phyloP scores from a whole-genome alignment of 208 protist species.

The Leishmania amazonensis region DNA sequence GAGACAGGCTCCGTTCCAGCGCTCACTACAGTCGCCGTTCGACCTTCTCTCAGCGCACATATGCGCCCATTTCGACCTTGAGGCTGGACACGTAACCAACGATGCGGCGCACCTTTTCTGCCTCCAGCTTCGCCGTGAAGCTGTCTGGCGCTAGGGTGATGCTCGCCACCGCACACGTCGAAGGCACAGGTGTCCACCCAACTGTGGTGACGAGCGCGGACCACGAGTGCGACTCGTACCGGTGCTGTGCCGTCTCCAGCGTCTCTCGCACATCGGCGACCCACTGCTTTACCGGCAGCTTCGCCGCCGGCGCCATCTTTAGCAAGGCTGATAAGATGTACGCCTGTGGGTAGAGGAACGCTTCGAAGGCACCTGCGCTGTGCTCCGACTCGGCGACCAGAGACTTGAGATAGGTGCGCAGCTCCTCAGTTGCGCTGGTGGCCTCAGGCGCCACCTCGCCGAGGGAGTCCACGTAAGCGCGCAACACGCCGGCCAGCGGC shows the following conservation, averaged over 20 bases:
- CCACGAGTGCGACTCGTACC: constrained; percentile 38
- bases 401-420: constrained; percentile 28
- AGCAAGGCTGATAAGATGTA: constrained; percentile 65
- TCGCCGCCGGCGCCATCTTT: constrained; percentile 37
- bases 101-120: constrained; percentile 29
- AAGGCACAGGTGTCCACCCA: constrained; percentile 1
- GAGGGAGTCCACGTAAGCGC: constrained; percentile 36
- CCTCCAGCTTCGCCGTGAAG: constrained; percentile 27
- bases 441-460: constrained; percentile 24
- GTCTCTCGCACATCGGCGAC: constrained; percentile 35
- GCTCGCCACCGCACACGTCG: constrained; percentile 7
- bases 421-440: constrained; percentile 22
- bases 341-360: constrained; percentile 70
- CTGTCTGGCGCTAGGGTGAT: constrained; percentile 21
- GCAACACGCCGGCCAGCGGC: constrained; percentile 38
- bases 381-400: constrained; percentile 25
- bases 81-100: constrained; percentile 23
- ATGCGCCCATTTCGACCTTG: constrained; percentile 16
- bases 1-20: not conserved
- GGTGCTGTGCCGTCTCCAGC: constrained; percentile 36
- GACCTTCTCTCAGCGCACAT: constrained; percentile 1
- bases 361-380: constrained; percentile 40
- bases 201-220: constrained; percentile 12
- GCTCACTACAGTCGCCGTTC: not conserved
- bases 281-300: constrained; percentile 61